These are phyloP conservation scores for Cadophora sp. DNA, from an alignment of 2,329 filamentous ascomycete species.

Conservation along the genomic window DNA sequence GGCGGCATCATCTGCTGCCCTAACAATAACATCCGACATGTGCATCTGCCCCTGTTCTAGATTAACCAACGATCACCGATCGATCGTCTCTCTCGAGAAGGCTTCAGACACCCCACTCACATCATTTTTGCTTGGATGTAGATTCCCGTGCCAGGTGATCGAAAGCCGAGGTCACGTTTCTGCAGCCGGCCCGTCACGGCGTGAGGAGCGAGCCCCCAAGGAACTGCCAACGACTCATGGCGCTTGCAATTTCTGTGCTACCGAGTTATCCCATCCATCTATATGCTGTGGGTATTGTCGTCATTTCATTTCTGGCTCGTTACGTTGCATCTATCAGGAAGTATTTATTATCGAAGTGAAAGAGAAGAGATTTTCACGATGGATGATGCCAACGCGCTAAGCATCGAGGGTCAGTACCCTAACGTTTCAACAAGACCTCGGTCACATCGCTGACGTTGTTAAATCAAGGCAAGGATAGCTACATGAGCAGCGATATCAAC, in stretches of 20 bases:
- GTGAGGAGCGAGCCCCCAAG: background rate
- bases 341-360: background rate
- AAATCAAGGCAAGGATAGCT: constrained; percentile 10
- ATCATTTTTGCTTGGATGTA: background rate
- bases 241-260: background rate
- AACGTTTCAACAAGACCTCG: background rate
- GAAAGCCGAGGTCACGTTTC: constrained; percentile 12
- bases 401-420: constrained; percentile 16
- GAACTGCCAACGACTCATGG: constrained; percentile 4
- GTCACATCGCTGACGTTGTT: background rate
- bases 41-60: background rate
- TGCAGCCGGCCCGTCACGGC: constrained; percentile 3
- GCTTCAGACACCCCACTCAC: background rate
- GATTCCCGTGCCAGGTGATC: constrained; percentile 8
- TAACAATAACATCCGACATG: background rate
- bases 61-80: background rate
- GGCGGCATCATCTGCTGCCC: constrained; percentile 1
- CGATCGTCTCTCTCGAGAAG: constrained; percentile 3
- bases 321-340: background rate
- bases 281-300: constrained; percentile 10
- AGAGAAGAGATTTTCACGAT: constrained; percentile 8
- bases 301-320: background rate
- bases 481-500: background rate
- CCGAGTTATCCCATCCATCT: background rate
- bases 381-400: constrained; percentile 15